These are phyloP conservation scores for Ophiosphaerella narmari DNA, from an alignment of 2,329 filamentous ascomycete genomes.

Conservation along the genomic window DNA sequence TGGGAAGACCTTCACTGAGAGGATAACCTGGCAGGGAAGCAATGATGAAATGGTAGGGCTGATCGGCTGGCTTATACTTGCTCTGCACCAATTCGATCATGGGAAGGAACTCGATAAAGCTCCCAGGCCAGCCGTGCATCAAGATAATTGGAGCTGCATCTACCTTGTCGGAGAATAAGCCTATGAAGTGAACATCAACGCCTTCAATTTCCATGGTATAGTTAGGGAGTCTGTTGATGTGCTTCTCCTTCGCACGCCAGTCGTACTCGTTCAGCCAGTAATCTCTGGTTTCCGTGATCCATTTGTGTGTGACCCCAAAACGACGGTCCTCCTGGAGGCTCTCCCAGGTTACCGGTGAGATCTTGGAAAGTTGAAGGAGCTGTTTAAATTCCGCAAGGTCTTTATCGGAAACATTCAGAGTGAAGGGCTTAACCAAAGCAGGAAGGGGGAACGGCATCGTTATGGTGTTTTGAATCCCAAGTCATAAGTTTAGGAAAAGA, in stretches of 20 bases:
- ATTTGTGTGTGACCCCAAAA: too few species aligned
- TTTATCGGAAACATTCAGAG: too few species aligned
- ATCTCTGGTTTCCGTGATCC: too few species aligned
- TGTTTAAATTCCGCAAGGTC: too few species aligned
- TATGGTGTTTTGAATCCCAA: too few species aligned
- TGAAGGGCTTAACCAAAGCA: too few species aligned
- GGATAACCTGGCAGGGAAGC: conserved; percentile 61
- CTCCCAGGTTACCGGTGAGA: too few species aligned
- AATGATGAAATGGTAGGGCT: conserved; percentile 63
- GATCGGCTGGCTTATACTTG: conserved; percentile 54
- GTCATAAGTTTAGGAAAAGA: too few species aligned
- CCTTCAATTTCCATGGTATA: conserved; percentile 50
- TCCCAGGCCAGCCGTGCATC: conserved; percentile 60
- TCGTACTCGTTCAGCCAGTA: too few species aligned
- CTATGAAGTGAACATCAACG: conserved; percentile 55
- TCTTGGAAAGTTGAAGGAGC: too few species aligned
- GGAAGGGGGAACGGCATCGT: too few species aligned
- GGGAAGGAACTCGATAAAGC: conserved; percentile 61
- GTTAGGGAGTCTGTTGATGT: conserved; percentile 57
- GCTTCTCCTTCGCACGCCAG: conserved; percentile 28
- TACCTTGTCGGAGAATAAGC: conserved; percentile 57
- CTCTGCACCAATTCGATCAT: conserved; percentile 53
- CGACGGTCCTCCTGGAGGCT: too few species aligned
- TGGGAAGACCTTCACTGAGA: conserved; percentile 55
- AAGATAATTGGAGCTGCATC: conserved; percentile 58